Evolutionary conservation across 768 basidiomycete species (phyloP).

Genomic region (Psilocybe tampanensis): DNA sequence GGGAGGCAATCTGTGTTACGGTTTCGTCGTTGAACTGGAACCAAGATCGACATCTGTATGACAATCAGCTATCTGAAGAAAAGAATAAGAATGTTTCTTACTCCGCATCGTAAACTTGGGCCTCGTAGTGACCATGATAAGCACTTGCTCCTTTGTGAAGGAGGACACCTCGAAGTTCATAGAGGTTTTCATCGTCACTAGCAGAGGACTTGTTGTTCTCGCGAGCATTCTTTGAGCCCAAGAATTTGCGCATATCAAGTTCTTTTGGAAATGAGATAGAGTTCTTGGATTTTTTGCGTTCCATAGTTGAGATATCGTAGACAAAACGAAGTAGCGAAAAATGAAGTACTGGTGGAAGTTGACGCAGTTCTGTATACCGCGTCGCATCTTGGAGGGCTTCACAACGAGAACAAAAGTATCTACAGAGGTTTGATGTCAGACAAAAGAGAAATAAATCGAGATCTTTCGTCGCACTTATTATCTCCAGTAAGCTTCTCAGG

Average conservation of each 20-base stretch:
- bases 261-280: slow-evolving; percentile 73
- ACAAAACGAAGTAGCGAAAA: slow-evolving; percentile 94
- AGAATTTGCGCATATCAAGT: slow-evolving; percentile 73
- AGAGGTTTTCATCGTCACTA: slow-evolving; percentile 40
- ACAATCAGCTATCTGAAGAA: slow-evolving; percentile 8
- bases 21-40: slow-evolving; percentile 92
- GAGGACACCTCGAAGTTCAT: slow-evolving; percentile 84
- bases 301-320: slow-evolving; percentile 76
- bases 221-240: slow-evolving; percentile 35
- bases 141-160: slow-evolving; percentile 92
- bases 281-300: slow-evolving; percentile 88
- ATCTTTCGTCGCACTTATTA: slow-evolving; percentile 58
- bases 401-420: slow-evolving; percentile 83
- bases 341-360: slow-evolving; percentile 87
- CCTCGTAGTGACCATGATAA: slow-evolving; percentile 89
- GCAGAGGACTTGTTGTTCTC: slow-evolving; percentile 14
- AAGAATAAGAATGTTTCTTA: slow-evolving; percentile 37
- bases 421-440: slow-evolving; percentile 27
- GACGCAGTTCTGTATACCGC: slow-evolving; percentile 68
- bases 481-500: slow-evolving; percentile 79
- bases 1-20: slow-evolving; percentile 63
- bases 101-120: slow-evolving; percentile 76
- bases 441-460: neutral
- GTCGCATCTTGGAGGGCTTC: slow-evolving; percentile 74
- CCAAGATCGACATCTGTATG: slow-evolving; percentile 68